These are phyloP conservation scores for Alternaria gansuensis DNA, from an alignment of 2,329 filamentous ascomycete genomes.

Conservation along the genomic window DNA sequence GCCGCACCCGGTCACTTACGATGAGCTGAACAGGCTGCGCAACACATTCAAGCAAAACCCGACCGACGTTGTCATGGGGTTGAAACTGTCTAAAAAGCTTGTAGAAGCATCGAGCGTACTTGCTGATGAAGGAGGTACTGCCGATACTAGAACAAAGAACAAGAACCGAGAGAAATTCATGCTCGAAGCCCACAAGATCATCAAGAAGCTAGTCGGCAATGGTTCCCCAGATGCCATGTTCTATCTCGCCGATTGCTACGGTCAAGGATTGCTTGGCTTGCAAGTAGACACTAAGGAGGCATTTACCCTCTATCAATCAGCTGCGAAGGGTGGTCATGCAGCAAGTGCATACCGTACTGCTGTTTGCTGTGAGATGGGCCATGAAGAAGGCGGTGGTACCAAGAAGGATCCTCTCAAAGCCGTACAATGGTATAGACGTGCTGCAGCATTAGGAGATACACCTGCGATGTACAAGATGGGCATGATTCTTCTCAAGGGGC, in stretches of 20 bases:
- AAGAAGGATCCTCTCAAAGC: slow-evolving; percentile 90
- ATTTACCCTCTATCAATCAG: slow-evolving; percentile 90
- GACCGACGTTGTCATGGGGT: slow-evolving; percentile 73
- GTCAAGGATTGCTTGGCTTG: slow-evolving; percentile 79
- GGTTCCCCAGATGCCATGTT: slow-evolving; percentile 91
- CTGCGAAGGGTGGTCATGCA: slow-evolving; percentile 86
- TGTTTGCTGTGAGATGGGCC: slow-evolving; percentile 95
- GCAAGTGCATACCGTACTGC: slow-evolving; percentile 92
- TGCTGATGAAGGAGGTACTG: slow-evolving; percentile 76
- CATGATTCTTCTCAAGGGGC: slow-evolving; percentile 91
- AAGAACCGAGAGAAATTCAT: slow-evolving; percentile 83
- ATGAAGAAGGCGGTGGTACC: slow-evolving; percentile 93
- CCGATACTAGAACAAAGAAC: slow-evolving; percentile 69
- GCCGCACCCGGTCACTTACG: slow-evolving; percentile 71
- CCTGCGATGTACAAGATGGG: slow-evolving; percentile 99
- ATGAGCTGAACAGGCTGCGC: slow-evolving; percentile 80
- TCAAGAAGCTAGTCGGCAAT: slow-evolving; percentile 82
- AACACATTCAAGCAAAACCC: slow-evolving; percentile 73
- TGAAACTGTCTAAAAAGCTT: slow-evolving; percentile 81
- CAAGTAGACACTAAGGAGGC: slow-evolving; percentile 90
- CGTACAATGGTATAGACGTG: slow-evolving; percentile 97
- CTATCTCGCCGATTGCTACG: slow-evolving; percentile 87
- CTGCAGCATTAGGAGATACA: slow-evolving; percentile 86
- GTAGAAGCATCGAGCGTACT: slow-evolving; percentile 85
- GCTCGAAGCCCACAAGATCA: slow-evolving; percentile 84